Evolutionary conservation across 345 rosid species (phyloP).

Genomic region (Lumnitzera racemosa): DNA sequence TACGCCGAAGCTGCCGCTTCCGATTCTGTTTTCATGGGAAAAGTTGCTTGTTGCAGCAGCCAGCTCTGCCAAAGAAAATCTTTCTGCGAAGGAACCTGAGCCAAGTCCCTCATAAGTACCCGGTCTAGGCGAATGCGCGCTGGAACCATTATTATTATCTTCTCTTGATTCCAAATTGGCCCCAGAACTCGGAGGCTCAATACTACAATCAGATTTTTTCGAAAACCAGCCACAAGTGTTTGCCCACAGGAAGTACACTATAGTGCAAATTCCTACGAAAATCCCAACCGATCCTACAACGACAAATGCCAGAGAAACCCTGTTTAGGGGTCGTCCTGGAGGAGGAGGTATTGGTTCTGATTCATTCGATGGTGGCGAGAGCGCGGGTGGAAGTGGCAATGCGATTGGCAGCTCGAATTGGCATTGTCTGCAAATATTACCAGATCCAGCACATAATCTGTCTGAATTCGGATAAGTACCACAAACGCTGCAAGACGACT

Average conservation of each 20-base stretch:
- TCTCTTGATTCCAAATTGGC: constrained; percentile 2
- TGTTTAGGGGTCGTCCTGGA: constrained; percentile 5
- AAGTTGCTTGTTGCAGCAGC: constrained; percentile 34
- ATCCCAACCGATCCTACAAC: constrained; percentile 43
- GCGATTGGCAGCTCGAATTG: constrained; percentile 36
- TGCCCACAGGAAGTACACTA: constrained; percentile 12
- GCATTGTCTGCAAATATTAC: constrained; percentile 45
- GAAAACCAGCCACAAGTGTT: constrained; percentile 18
- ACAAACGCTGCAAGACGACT: constrained; percentile 29
- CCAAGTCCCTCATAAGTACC: constrained; percentile 19
- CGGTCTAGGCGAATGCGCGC: constrained; percentile 14
- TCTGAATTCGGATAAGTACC: constrained; percentile 42
- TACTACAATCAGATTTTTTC: background rate
- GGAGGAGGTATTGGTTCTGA: constrained; percentile 8
- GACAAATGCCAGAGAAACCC: constrained; percentile 24
- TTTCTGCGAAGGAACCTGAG: constrained; percentile 21
- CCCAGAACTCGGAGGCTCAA: background rate
- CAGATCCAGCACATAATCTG: constrained; percentile 39
- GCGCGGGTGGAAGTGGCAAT: constrained; percentile 27
- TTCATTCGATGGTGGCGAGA: constrained; percentile 11
- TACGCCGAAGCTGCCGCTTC: constrained; percentile 51
- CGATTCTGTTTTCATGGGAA: constrained; percentile 38
- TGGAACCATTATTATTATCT: constrained; percentile 9
- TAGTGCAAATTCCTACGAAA: constrained; percentile 31
- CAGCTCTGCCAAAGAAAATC: constrained; percentile 37